Conservation (phyloP, 2,329 filamentous ascomycete genomes). For the Cytospora piceicola region DNA sequence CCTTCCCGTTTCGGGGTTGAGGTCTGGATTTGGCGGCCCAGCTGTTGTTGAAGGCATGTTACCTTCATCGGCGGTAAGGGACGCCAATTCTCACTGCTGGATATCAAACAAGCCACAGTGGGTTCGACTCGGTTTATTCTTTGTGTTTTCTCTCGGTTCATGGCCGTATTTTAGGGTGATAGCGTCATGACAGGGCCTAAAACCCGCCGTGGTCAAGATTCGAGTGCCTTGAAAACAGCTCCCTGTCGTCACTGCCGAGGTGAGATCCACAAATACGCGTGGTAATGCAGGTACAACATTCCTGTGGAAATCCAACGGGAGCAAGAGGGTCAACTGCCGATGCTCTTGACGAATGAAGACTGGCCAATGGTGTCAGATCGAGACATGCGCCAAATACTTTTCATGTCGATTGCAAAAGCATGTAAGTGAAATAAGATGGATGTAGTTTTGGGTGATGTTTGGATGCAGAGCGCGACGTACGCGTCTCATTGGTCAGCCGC, state of each 20-base stretch:
- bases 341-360: background rate
- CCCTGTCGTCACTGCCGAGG: slow-evolving; percentile 1
- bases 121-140: background rate
- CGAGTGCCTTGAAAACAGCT: slow-evolving; percentile 11
- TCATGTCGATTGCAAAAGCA: background rate
- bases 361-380: slow-evolving; percentile 1
- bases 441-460: background rate
- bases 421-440: background rate
- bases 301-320: slow-evolving; percentile 11
- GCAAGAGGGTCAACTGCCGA: slow-evolving; percentile 17
- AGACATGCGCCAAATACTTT: background rate
- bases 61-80: background rate
- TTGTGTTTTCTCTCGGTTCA: background rate
- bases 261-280: slow-evolving; percentile 16
- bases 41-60: slow-evolving; percentile 2
- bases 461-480: background rate
- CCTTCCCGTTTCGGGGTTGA: background rate
- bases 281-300: slow-evolving; percentile 8
- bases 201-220: slow-evolving; percentile 3
- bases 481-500: slow-evolving; percentile 1
- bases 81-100: background rate
- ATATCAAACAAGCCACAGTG: background rate
- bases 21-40: background rate
- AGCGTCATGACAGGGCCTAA: background rate
- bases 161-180: slow-evolving; percentile 9